Conservation (phyloP, 805 yeast species). For the Candida hispaniensis region DNA sequence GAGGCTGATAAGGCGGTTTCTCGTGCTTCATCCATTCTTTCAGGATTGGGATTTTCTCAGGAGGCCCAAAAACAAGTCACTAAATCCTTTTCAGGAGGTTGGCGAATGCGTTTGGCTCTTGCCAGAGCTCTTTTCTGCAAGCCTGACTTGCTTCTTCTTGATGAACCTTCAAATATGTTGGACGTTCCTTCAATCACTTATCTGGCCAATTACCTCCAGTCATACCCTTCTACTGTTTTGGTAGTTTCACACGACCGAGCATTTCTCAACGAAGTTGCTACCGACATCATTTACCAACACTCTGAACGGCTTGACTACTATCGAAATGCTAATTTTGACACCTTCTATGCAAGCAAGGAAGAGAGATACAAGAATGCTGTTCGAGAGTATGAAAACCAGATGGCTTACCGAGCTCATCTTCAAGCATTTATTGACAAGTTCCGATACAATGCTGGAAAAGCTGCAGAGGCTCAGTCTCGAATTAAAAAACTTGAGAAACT, state of each 20-base stretch:
- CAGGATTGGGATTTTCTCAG: constrained; percentile 85
- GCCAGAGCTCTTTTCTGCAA: constrained; percentile 97
- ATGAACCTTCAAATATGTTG: constrained; percentile 99
- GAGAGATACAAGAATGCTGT: constrained; percentile 88
- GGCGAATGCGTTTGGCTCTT: constrained; percentile 98
- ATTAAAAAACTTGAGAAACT: constrained; percentile 92
- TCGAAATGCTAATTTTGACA: constrained; percentile 80
- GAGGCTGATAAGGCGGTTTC: constrained; percentile 97
- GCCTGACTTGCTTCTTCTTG: constrained; percentile 84
- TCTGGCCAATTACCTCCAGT: constrained; percentile 78
- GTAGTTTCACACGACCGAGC: constrained; percentile 98
- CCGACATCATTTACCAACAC: constrained; percentile 96
- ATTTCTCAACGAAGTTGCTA: constrained; percentile 93
- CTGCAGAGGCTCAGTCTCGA: constrained; percentile 96
- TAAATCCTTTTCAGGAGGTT: constrained; percentile 96
- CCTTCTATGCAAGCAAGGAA: constrained; percentile 85
- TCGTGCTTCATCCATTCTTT: constrained; percentile 86
- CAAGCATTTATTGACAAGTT: constrained; percentile 93
- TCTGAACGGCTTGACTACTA: constrained; percentile 94
- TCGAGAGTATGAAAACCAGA: constrained; percentile 94
- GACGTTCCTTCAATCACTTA: constrained; percentile 98
- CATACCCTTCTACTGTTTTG: constrained; percentile 83
- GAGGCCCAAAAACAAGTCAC: constrained; percentile 79
- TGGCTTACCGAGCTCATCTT: constrained; percentile 89
- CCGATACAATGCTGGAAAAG: constrained; percentile 95